Base-by-base conservation (phyloP, 1,284 basidiomycete genomes). In the Apiotrichum akiyoshidainum region DNA sequence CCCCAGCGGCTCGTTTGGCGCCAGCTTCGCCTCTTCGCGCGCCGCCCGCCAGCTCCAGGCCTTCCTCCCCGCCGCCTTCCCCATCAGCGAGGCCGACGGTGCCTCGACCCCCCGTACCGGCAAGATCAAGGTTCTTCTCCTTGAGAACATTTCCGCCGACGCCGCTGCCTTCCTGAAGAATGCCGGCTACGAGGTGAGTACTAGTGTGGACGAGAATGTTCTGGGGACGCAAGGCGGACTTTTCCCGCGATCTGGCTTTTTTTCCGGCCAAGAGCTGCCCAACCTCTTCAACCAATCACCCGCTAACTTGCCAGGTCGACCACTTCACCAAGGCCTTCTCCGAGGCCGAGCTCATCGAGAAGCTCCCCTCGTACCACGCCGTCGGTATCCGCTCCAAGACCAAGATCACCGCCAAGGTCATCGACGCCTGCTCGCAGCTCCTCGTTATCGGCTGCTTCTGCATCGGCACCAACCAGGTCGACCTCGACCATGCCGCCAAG, bases 401-500 rank as follows among this genome's bases (percentile, higher is more conserved):
- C 58, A 96, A 90, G 80, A 89, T 99, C 67, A 98, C 95, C 2
- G 84, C 88, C 58, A 86, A 86, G 47, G 90, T 98, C 31, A 86
- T 99, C 73, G 87, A 89, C 68, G 88, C 90, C 34, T 90, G 90
- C 26, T 80, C 85, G 50, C 90, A 90, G 92, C 87, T 99, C 45
- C 84, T 99, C 16, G 92, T 88, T 69, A 92, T 99, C 64, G 96
- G 96, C 44, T 99, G 96, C 80, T 99, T 99, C 86, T 99, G 96
- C 81, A 99, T 99, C 70, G 96, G 96, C 59, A 95, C 93, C 62
- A 99, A 99, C 80, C 96, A 99, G 79, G 96, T 99, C 69, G 93
- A 98, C 77, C 87, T 99, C 53, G 67, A 78, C 46, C 85, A 89
- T 5, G 93, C 95, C 41, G 86, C 90, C 51, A 85, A 86, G 60